Evolutionary conservation across 345 rosid genomes (phyloP).

Genomic region (Reutealis trisperma): DNA sequence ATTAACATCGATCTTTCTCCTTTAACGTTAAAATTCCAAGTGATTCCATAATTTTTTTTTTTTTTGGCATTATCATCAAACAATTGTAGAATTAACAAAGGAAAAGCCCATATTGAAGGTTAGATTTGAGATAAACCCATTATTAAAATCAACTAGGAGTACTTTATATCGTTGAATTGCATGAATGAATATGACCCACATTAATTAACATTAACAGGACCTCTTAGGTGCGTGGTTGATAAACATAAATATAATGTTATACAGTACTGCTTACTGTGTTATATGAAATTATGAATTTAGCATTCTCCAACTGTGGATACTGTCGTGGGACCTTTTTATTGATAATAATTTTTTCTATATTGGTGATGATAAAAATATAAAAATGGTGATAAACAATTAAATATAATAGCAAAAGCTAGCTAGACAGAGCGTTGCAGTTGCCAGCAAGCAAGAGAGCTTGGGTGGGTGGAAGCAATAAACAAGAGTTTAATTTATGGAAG

Average conservation of each 20-base stretch:
- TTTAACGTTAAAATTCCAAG: background rate
- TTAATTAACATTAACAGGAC: slow-evolving; percentile 28
- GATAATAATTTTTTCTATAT: slow-evolving; percentile 15
- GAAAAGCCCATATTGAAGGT: background rate
- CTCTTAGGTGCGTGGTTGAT: slow-evolving; percentile 30
- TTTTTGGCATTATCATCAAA: background rate
- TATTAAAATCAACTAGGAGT: slow-evolving; percentile 11
- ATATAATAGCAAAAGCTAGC: background rate
- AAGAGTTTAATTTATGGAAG: slow-evolving; percentile 13
- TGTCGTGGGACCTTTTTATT: slow-evolving; percentile 29
- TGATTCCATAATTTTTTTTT: background rate
- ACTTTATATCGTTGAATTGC: background rate
- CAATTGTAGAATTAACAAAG: background rate
- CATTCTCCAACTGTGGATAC: slow-evolving; percentile 12
- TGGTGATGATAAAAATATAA: slow-evolving; percentile 4
- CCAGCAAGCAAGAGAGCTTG: background rate
- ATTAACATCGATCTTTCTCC: background rate
- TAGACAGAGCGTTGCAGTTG: background rate
- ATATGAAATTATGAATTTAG: slow-evolving; percentile 11
- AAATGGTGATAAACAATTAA: background rate
- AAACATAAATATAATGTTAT: background rate
- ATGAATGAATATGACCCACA: slow-evolving; percentile 34
- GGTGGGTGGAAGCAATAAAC: slow-evolving; percentile 51
- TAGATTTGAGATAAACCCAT: background rate
- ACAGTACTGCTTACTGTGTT: background rate